Evolutionary conservation across 2,329 filamentous ascomycete genomes (phyloP), one percentile per base, ranked within the genome.

Genomic region (Leptodontidium sp.): DNA sequence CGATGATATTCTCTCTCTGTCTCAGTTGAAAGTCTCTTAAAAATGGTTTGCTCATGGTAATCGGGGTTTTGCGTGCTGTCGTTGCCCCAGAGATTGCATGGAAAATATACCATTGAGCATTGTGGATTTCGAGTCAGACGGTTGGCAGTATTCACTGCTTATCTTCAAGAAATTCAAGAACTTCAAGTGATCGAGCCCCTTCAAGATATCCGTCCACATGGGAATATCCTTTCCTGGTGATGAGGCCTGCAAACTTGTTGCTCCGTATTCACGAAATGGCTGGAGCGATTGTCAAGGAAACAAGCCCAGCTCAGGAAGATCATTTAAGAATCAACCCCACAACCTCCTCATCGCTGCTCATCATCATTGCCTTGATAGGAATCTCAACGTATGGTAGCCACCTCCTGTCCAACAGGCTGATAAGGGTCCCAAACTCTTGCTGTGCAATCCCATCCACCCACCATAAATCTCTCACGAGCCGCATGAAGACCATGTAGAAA

Each of bases 401-500:
- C 7, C 53, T 49, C 35, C 68, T 66, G 12, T 61, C 64, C 11
- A 73, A 15, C 11, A 67, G 61, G n/a, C 53, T 57, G 3, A 55
- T 26, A 49, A 74, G 68, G 5, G 53, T 63, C 2, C 52, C 58
- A 26, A 74, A 69, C 26, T 74, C 72, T 4, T 67, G 67, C 38
- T 72, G 66, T 5, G 70, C 57, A 12, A 73, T 65, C 4, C 68
- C 67, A 49, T 73, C 63, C 17, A 70, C 59, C 72, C 72, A 74
- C 72, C 72, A 74, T 14, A 74, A 32, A 26, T 55, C 61, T 35
- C 59, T 68, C 12, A 68, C 62, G 6, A 73, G 24, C 32, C 73
- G 72, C n/a, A 68, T 62, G 45, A 74, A 74, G 4, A 68, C n/a
- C 40, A 74, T 58, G 32, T 72, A 74, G 64, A 71, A 68, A 1